These are phyloP conservation scores for Populus ilicifolia DNA, from an alignment of 345 rosid species.

Conservation along the genomic window DNA sequence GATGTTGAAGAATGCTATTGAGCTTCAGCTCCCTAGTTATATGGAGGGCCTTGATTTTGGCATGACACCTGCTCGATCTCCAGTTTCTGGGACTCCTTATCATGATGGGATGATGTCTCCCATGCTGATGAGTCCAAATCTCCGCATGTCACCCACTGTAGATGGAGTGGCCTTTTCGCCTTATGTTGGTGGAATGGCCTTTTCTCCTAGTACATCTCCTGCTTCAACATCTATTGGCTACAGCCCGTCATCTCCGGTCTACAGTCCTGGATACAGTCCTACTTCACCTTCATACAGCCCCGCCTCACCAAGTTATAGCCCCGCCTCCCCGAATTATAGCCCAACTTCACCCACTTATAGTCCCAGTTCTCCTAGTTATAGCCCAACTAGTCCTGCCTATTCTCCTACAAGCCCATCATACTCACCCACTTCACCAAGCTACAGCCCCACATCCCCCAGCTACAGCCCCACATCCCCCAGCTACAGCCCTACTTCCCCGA, in stretches of 20 bases:
- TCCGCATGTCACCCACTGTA: constrained; percentile 70
- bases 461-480: constrained; percentile 80
- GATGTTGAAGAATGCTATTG: constrained; percentile 97
- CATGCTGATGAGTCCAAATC: constrained; percentile 71
- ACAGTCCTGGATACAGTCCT: constrained; percentile 69
- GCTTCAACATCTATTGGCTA: constrained; percentile 71
- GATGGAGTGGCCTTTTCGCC: constrained; percentile 86
- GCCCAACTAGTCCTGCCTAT: constrained; percentile 84
- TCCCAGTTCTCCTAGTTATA: constrained; percentile 81
- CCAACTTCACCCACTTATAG: constrained; percentile 90
- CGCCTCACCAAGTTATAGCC: constrained; percentile 78
- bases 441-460: constrained; percentile 68
- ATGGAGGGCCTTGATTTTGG: constrained; percentile 87
- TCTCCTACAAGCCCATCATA: constrained; percentile 60
- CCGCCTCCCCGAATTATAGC: constrained; percentile 77
- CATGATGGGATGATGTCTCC: constrained; percentile 99
- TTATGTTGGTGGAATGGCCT: constrained; percentile 84
- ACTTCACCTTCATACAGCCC: constrained; percentile 84
- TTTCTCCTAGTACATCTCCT: constrained; percentile 81
- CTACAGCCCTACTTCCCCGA: constrained; percentile 76
- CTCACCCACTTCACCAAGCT: constrained; percentile 57
- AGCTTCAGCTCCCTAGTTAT: constrained; percentile 95
- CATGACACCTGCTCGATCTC: constrained; percentile 91
- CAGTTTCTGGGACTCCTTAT: constrained; percentile 83
- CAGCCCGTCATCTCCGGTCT: constrained; percentile 74